Evolutionary conservation across 768 basidiomycete genomes (phyloP).

Genomic region (Leucocoprinus leucothites): DNA sequence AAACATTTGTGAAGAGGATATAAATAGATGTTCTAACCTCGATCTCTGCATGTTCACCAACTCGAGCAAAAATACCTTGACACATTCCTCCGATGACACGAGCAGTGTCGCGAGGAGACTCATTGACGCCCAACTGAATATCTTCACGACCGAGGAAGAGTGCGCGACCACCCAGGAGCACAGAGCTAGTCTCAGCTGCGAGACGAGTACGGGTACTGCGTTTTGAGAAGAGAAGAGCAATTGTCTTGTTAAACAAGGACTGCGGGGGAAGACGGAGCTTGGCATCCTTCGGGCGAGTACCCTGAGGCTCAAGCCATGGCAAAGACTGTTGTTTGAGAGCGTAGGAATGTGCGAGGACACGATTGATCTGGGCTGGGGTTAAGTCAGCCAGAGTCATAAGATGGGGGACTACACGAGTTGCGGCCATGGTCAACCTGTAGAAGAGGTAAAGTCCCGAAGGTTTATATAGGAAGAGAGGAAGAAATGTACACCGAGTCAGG

Average conservation of each 20-base stretch:
- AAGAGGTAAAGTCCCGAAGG: neutral
- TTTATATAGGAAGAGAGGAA: neutral
- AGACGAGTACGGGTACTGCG: conserved; percentile 91
- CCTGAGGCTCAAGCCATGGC: conserved; percentile 68
- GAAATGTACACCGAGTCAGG: neutral
- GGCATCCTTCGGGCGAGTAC: conserved; percentile 27
- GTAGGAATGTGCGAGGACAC: conserved; percentile 62
- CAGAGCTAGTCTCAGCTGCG: conserved; percentile 78
- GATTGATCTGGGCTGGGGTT: conserved; percentile 65
- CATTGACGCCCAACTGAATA: conserved; percentile 96
- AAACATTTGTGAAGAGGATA: neutral
- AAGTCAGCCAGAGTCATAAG: conserved; percentile 91
- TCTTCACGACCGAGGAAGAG: conserved; percentile 89
- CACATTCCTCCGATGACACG: conserved; percentile 93
- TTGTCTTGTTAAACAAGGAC: conserved; percentile 75
- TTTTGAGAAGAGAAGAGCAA: conserved; percentile 91
- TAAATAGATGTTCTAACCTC: conserved; percentile 53
- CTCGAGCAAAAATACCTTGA: conserved; percentile 95
- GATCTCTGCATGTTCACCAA: conserved; percentile 89
- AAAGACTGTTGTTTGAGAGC: conserved; percentile 56
- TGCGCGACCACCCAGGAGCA: conserved; percentile 81
- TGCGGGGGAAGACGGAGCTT: conserved; percentile 62
- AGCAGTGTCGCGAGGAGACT: conserved; percentile 79
- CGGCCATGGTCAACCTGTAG: conserved; percentile 15
- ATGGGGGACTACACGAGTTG: conserved; percentile 48